phyloP scores from a whole-genome alignment of 1,284 basidiomycete genomes.

The Ganoderma leucocontextum region DNA sequence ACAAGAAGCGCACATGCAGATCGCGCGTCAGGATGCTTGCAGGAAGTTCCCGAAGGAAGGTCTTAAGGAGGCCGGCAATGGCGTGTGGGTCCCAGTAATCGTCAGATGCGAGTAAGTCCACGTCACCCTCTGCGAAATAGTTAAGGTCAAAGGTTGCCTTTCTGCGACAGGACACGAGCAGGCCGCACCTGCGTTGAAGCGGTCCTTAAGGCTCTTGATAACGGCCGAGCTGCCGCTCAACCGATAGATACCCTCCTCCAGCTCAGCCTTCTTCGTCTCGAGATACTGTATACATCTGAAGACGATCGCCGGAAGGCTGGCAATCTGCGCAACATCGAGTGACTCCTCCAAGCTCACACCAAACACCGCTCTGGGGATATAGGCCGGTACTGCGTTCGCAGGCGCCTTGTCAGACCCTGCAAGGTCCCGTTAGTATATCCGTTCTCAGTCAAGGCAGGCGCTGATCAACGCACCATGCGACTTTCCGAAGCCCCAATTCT shows the following conservation, averaged over 20 bases:
- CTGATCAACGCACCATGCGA: constrained; percentile 50
- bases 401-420: constrained; percentile 50
- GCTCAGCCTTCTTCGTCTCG: constrained; percentile 90
- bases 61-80: constrained; percentile 91
- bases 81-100: constrained; percentile 97
- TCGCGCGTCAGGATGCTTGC: constrained; percentile 92
- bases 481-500: constrained; percentile 87
- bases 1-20: constrained; percentile 86
- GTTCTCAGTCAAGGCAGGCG: background rate
- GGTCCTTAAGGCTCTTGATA: constrained; percentile 92
- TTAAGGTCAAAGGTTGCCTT: constrained; percentile 21
- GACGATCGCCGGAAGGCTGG: constrained; percentile 92
- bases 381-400: constrained; percentile 45
- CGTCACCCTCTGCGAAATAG: constrained; percentile 79
- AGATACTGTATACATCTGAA: constrained; percentile 94
- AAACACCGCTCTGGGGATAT: constrained; percentile 82
- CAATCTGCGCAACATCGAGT: constrained; percentile 88
- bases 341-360: constrained; percentile 90
- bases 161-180: constrained; percentile 19
- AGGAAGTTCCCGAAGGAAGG: constrained; percentile 90
- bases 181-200: constrained; percentile 84
- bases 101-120: constrained; percentile 85
- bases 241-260: constrained; percentile 98
- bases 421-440: background rate
- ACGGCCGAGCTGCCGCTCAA: constrained; percentile 93